Conservation (phyloP, 768 basidiomycete species). For the Pisolithus albus region DNA sequence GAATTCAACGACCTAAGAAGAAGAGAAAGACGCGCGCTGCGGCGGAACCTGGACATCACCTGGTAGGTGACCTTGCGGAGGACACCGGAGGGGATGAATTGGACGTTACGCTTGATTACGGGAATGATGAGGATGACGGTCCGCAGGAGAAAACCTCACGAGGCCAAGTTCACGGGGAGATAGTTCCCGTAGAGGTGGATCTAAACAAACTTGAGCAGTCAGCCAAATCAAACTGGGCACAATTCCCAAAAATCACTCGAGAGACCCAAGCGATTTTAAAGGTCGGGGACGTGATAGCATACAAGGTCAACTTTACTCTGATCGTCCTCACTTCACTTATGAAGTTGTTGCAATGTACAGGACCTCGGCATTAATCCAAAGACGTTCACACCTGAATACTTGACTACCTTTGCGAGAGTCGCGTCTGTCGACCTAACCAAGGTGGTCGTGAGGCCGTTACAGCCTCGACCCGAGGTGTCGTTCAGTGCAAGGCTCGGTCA, state of each 20-base stretch:
- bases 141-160: not conserved
- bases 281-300: slow-evolving; percentile 34
- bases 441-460: slow-evolving; percentile 14
- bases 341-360: slow-evolving; percentile 26
- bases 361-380: slow-evolving; percentile 50
- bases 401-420: slow-evolving; percentile 43
- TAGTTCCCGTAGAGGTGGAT: slow-evolving; percentile 1
- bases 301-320: slow-evolving; percentile 36
- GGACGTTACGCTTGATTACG: slow-evolving; percentile 9
- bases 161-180: not conserved
- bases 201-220: slow-evolving; percentile 6
- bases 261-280: slow-evolving; percentile 17
- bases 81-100: not conserved
- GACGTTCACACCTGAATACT: slow-evolving; percentile 54
- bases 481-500: slow-evolving; percentile 25
- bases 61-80: not conserved
- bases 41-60: slow-evolving; percentile 14
- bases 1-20: slow-evolving; percentile 28
- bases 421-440: slow-evolving; percentile 15
- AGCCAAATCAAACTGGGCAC: slow-evolving; percentile 14
- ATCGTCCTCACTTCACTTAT: not conserved
- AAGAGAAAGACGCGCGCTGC: slow-evolving; percentile 23
- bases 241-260: slow-evolving; percentile 17
- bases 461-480: slow-evolving; percentile 16
- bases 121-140: not conserved